phyloP scores from a whole-genome alignment of 2,329 filamentous ascomycete genomes.

The Talaromyces sp. region DNA sequence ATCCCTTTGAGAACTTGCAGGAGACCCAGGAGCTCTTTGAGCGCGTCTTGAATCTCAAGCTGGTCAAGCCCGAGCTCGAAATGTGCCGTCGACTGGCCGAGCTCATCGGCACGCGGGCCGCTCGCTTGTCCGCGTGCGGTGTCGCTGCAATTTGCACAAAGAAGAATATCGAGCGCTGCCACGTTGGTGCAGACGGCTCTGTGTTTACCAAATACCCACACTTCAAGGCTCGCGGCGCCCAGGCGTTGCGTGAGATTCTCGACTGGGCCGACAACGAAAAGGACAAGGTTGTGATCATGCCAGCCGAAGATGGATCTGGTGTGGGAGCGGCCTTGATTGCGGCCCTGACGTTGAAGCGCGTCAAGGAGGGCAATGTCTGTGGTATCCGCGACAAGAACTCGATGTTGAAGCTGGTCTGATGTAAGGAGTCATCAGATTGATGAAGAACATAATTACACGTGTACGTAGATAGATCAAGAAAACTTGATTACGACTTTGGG shows the following conservation, averaged over 20 bases:
- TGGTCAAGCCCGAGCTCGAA: conserved; percentile 75
- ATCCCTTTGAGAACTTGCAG: conserved; percentile 90
- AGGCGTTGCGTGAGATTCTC: conserved; percentile 87
- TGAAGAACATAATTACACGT: not conserved
- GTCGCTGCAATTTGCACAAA: conserved; percentile 96
- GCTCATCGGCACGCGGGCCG: conserved; percentile 89
- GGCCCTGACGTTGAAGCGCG: conserved; percentile 59
- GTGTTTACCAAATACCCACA: conserved; percentile 99
- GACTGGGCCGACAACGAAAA: conserved; percentile 84
- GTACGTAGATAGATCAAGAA: not conserved
- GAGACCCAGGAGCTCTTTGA: conserved; percentile 82
- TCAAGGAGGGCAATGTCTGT: conserved; percentile 53
- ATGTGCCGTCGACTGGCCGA: conserved; percentile 84
- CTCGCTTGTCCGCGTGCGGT: conserved; percentile 87
- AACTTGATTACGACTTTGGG: not conserved
- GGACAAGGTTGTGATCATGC: conserved; percentile 80
- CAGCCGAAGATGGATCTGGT: conserved; percentile 92
- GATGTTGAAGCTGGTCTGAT: conserved; percentile 20
- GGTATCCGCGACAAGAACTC: conserved; percentile 50
- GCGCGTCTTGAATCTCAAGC: conserved; percentile 65
- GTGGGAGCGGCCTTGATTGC: conserved; percentile 97
- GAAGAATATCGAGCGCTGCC: conserved; percentile 81
- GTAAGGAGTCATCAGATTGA: not conserved
- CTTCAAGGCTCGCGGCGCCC: conserved; percentile 88
- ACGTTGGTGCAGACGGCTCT: conserved; percentile 93